Base-by-base conservation (phyloP, 805 yeast species). In the Metschnikowia kofuensis region DNA sequence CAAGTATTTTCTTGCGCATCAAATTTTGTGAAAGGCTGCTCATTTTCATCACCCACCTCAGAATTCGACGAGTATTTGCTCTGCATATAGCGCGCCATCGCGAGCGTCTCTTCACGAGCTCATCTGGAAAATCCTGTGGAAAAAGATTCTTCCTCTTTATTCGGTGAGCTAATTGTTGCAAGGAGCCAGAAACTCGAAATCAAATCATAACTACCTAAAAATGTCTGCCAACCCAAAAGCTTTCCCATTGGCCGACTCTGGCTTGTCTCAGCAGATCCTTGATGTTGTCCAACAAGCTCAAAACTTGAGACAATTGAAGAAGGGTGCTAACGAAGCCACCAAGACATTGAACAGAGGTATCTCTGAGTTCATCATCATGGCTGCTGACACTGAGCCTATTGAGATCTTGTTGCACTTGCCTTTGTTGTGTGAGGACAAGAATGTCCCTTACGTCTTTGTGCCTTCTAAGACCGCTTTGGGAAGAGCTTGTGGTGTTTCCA, bases 241-340 rank as follows among this genome's bases (percentile, higher is more conserved):
- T 58, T 94, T 94, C 79, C 99, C 99, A 70, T 83, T 94, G 68
- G 97, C 99, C 65, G 98, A 94, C 71, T 85, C 96, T 59, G 90
- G 85, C 61, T 82, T 95, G 64, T 78, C 96, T 60, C 97, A 94
- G 79, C 97, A 92, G 78, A 92, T 94, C 74, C 82, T 94, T 69
- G 98, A 94, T 66, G 91, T 94, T 70, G 94, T 89, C 64, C 99
- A 94, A 79, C 99, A 94, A 79, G 89, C 97, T 54, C 91, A 96
- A 66, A 90, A 87, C 78, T 83, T 94, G 71, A 90, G 98, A 81
- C 99, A 94, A 78, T 84, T 94, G 75, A 94, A 94, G 83, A 94
- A 94, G 76, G 99, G 99, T 76, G 99, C 99, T 62, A 94, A 94
- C 74, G 99, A 94, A 79, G 96, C 98, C 67, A 94, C 97, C 77